Base-by-base conservation (phyloP, 306 rosid genomes). In the Sesbania bispinosa region DNA sequence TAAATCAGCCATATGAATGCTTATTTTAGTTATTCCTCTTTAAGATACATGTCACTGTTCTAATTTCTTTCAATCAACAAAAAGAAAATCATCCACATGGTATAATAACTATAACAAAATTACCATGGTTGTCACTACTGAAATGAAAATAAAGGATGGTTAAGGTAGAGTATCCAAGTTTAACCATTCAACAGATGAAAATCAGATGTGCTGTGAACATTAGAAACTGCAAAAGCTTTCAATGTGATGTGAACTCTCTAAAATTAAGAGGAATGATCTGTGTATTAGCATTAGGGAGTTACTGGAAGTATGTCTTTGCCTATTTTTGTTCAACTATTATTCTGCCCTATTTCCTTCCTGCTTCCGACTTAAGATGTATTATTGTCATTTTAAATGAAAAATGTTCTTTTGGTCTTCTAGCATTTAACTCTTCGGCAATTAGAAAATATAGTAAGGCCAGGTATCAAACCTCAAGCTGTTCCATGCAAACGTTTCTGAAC, bases 401-500 rank as follows among this genome's bases (percentile, higher is more conserved):
- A 1, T 43, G 5, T n/a, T 20, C 18, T 42, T 46, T 35, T 5
- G 20, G 33, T 50, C 39, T 45, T 79, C 41, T n/a, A n/a, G n/a
- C n/a, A n/a, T n/a, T n/a, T n/a, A 79, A 58, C 76, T 50, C 35
- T 46, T 57, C 47, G 54, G 71, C 15, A 83, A 77, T 41, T 10
- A 65, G 41, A 32, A 77, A 74, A 73, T n/a, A 20, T 19, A 73
- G 75, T 21, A 68, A 77, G 68, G 54, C 57, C 46, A 72, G 52
- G 79, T 53, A 64, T 16, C 65, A 78, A 62, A 93, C 98, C 96
- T 93, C 98, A 67, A 93, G 90, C 77, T 93, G 98, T 82, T 93
- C n/a, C 98, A 79, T 93, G 97, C 71, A 93, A 94, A 72, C 98
- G 98, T 82, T 90, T 93, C 83, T 93, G 98, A 78, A 93, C 98